A percentile compares a stretch with the other conserved stretches of the same genome.
phyloP scores from a whole-genome alignment of 2,329 filamentous ascomycete genomes.

The Aspergillus pseudoglaucus region DNA sequence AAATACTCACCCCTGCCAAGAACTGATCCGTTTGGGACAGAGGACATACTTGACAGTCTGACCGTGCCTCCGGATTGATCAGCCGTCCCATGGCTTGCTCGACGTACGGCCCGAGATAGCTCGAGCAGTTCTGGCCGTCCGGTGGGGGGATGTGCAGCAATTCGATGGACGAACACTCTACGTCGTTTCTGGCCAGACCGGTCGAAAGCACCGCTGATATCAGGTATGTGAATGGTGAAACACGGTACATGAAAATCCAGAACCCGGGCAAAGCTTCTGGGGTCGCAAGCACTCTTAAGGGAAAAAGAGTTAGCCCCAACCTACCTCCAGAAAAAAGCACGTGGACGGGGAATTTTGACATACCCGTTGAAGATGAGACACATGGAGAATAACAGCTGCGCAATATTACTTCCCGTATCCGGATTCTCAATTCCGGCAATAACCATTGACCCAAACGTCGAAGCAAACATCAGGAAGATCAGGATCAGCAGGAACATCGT shows the following conservation, averaged over 20 bases:
- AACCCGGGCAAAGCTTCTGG: constrained; percentile 58
- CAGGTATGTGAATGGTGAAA: constrained; percentile 60
- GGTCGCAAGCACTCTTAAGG: constrained; percentile 52
- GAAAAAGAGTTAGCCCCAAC: background rate
- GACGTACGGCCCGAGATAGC: constrained; percentile 57
- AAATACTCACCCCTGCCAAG: constrained; percentile 42
- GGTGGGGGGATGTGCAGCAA: constrained; percentile 43
- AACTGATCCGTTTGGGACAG: constrained; percentile 42
- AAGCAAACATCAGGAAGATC: constrained; percentile 62
- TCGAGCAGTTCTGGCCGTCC: constrained; percentile 54
- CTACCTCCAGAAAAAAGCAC: background rate
- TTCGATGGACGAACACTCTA: constrained; percentile 30
- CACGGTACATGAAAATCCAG: constrained; percentile 72
- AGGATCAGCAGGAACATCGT: constrained; percentile 59
- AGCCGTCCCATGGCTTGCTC: constrained; percentile 51
- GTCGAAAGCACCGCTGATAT: constrained; percentile 37
- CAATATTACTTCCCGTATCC: constrained; percentile 57
- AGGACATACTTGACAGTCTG: constrained; percentile 51
- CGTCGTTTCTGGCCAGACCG: constrained; percentile 23
- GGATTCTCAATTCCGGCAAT: constrained; percentile 63
- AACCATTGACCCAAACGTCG: constrained; percentile 65
- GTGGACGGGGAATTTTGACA: constrained; percentile 4
- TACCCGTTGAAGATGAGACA: constrained; percentile 51
- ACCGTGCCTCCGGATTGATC: constrained; percentile 52
- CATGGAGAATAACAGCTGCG: constrained; percentile 52